phyloP scores from a whole-genome alignment of 495 filamentous ascomycete species.

The Cudoniella acicularis region DNA sequence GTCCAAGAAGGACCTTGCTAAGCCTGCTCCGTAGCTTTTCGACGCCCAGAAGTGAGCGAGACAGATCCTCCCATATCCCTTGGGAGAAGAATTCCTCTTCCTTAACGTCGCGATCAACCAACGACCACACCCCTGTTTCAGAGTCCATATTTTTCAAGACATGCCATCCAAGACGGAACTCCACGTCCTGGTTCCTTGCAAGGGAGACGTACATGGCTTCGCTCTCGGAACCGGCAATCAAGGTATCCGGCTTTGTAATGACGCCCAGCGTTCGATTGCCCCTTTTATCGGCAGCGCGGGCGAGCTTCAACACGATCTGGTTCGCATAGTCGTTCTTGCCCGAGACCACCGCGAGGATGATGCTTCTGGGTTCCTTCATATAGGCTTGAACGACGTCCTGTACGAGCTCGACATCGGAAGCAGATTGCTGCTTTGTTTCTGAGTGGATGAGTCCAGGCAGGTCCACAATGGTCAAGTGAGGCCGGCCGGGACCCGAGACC shows the following conservation, averaged over 20 bases:
- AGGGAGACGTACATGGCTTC: constrained; percentile 36
- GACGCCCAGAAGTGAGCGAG: constrained; percentile 38
- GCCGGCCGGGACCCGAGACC: constrained; percentile 45
- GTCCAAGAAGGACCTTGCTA: constrained; percentile 51
- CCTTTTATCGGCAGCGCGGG: constrained; percentile 32
- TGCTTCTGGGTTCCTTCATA: constrained; percentile 43
- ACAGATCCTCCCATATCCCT: constrained; percentile 30
- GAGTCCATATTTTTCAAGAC: constrained; percentile 43
- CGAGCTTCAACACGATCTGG: constrained; percentile 43
- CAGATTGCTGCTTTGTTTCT: constrained; percentile 39
- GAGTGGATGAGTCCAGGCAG: constrained; percentile 49
- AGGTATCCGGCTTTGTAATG: constrained; percentile 49
- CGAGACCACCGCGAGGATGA: constrained; percentile 49
- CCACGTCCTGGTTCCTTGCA: constrained; percentile 42
- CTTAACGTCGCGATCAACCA: constrained; percentile 32
- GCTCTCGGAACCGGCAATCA: constrained; percentile 34
- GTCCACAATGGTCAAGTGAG: constrained; percentile 52
- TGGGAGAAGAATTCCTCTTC: constrained; percentile 38
- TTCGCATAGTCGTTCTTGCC: constrained; percentile 50
- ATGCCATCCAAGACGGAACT: constrained; percentile 49
- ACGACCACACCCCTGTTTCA: constrained; percentile 35
- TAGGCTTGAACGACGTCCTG: constrained; percentile 41
- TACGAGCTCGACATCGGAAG: constrained; percentile 39
- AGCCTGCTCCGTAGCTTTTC: constrained; percentile 45
- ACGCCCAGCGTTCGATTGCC: constrained; percentile 45